Evolutionary conservation across 305 asterid species (phyloP).

Genomic region (Nicotiana rustica): DNA sequence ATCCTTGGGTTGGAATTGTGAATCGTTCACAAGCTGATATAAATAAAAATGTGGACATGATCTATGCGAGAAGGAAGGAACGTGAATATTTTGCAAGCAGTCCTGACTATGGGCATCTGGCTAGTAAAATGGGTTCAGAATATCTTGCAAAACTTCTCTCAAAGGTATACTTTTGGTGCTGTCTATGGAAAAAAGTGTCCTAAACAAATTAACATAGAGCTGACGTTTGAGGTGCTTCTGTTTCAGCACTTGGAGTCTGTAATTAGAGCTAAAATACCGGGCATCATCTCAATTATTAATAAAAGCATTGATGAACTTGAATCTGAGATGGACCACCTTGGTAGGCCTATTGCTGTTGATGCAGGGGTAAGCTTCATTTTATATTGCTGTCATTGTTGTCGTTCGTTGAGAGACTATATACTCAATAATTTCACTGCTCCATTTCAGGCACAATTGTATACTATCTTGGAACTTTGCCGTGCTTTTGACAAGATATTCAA

Average conservation of each 20-base stretch:
- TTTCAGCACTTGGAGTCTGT: conserved; percentile 92
- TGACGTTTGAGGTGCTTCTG: conserved; percentile 39
- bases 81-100: conserved; percentile 89
- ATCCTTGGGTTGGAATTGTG: conserved; percentile 96
- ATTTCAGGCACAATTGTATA: conserved; percentile 90
- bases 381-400: conserved; percentile 35
- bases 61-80: conserved; percentile 74
- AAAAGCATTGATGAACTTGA: conserved; percentile 91
- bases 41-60: conserved; percentile 80
- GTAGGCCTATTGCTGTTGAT: conserved; percentile 90
- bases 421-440: conserved; percentile 5
- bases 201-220: conserved; percentile 32
- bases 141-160: conserved; percentile 97
- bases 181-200: conserved; percentile 34
- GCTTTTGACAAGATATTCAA: conserved; percentile 94
- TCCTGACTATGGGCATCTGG: conserved; percentile 90
- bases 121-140: conserved; percentile 95
- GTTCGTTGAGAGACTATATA: conserved; percentile 12
- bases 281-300: conserved; percentile 88
- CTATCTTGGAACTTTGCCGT: conserved; percentile 96
- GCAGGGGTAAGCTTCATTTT: conserved; percentile 77
- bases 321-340: conserved; percentile 89
- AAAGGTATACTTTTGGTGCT: conserved; percentile 53
- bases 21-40: conserved; percentile 96
- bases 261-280: conserved; percentile 85